A percentile compares a stretch with the other conserved stretches of the same genome.
Evolutionary conservation across 257 asterid species (phyloP).

Genomic region (Mentha longifolia): DNA sequence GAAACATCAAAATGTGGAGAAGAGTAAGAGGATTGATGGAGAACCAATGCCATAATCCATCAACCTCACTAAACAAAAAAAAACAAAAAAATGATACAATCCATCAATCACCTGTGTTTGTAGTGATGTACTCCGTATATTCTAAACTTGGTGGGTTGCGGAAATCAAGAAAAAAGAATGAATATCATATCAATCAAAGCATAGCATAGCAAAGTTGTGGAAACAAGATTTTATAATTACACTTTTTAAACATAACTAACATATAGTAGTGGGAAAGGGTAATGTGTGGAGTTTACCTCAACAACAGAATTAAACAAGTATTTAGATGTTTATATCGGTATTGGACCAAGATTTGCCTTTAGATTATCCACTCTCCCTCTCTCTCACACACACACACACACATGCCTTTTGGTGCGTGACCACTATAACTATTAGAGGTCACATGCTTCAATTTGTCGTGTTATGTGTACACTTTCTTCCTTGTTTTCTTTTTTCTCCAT

Average conservation of each 20-base stretch:
- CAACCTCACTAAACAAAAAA: no score
- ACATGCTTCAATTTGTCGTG: conserved; percentile 41
- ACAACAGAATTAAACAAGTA: background rate
- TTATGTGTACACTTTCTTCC: background rate
- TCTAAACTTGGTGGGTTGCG: background rate
- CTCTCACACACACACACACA: background rate
- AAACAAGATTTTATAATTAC: background rate
- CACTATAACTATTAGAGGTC: conserved; percentile 21
- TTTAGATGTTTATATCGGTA: conserved; percentile 22
- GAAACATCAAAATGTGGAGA: background rate
- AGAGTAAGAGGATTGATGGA: background rate
- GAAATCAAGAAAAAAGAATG: conserved; percentile 28
- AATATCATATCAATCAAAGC: background rate
- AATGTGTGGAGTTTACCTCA: background rate
- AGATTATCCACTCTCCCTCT: conserved; percentile 3
- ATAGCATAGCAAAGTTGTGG: background rate
- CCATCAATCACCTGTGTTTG: background rate
- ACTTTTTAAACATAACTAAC: background rate
- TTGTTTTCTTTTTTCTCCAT: background rate
- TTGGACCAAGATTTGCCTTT: conserved; percentile 38
- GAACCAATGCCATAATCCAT: background rate
- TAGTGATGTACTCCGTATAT: background rate
- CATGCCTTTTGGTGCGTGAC: conserved; percentile 46
- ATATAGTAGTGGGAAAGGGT: background rate
- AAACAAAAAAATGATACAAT: no score